phyloP scores from a whole-genome alignment of 257 asterid species.

The Catharanthus roseus region DNA sequence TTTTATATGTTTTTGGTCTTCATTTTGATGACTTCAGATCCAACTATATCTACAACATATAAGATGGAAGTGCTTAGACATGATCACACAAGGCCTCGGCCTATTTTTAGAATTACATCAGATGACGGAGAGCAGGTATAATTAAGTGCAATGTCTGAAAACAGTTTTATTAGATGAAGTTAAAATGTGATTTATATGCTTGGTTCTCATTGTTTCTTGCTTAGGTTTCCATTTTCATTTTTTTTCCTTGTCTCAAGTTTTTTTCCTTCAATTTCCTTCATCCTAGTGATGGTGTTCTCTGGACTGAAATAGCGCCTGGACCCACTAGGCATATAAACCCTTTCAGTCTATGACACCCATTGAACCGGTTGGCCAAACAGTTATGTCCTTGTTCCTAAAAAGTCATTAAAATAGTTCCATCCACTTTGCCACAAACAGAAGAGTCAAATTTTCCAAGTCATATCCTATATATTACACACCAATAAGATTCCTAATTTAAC shows the following conservation, averaged over 20 bases:
- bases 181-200: not conserved
- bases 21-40: constrained; percentile 49
- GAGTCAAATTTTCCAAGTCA: not conserved
- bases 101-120: constrained; percentile 71
- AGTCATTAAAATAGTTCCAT: not conserved
- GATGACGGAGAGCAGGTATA: constrained; percentile 80
- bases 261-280: not conserved
- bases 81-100: constrained; percentile 50
- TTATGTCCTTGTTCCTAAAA: not conserved
- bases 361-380: not conserved
- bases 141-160: constrained; percentile 18
- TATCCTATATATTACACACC: not conserved
- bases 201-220: not conserved
- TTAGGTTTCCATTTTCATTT: not conserved
- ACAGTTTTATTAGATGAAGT: constrained; percentile 11
- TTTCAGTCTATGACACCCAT: not conserved
- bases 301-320: not conserved
- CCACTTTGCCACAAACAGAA: not conserved
- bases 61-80: constrained; percentile 90
- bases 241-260: not conserved
- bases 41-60: constrained; percentile 46
- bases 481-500: not conserved
- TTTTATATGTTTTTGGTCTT: constrained; percentile 17
- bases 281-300: not conserved
- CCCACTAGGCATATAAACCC: not conserved